Evolutionary conservation across 805 yeast genomes (phyloP).

Genomic region (Wickerhamomyces kurtzmanii): DNA sequence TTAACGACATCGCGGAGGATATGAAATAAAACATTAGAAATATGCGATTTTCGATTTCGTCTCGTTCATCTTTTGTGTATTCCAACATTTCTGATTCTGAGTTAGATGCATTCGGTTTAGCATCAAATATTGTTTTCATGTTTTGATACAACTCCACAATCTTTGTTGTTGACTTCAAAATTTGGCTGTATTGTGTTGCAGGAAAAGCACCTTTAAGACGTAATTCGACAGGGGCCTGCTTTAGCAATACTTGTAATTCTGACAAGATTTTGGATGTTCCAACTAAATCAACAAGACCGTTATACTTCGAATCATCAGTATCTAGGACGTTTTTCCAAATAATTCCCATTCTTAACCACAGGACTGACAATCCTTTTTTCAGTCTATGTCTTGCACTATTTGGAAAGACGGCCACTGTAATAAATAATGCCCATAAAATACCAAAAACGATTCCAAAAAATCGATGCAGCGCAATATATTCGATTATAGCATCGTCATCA

Average conservation of each 20-base stretch:
- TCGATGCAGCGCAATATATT: constrained; percentile 71
- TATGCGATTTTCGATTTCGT: constrained; percentile 61
- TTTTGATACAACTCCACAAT: constrained; percentile 72
- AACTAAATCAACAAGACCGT: constrained; percentile 16
- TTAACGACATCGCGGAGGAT: constrained; percentile 65
- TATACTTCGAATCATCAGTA: constrained; percentile 14
- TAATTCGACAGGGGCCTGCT: constrained; percentile 69
- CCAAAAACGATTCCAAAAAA: constrained; percentile 66
- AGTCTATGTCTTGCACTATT: constrained; percentile 66
- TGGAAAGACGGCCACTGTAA: constrained; percentile 61
- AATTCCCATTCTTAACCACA: constrained; percentile 77
- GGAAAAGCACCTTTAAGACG: constrained; percentile 72
- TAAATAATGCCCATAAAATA: constrained; percentile 63
- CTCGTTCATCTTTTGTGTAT: constrained; percentile 45
- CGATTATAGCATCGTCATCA: constrained; percentile 56
- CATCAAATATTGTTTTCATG: constrained; percentile 55
- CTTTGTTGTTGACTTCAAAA: constrained; percentile 47
- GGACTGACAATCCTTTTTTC: constrained; percentile 50
- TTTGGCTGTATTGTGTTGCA: constrained; percentile 31
- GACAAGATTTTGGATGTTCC: constrained; percentile 45
- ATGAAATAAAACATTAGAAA: constrained; percentile 72
- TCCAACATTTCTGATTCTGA: constrained; percentile 49
- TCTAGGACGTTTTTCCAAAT: constrained; percentile 56
- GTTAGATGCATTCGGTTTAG: constrained; percentile 42
- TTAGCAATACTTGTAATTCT: constrained; percentile 49